Base-by-base conservation (phyloP, 140 eudicot species). In the Oenanthe javanica region DNA sequence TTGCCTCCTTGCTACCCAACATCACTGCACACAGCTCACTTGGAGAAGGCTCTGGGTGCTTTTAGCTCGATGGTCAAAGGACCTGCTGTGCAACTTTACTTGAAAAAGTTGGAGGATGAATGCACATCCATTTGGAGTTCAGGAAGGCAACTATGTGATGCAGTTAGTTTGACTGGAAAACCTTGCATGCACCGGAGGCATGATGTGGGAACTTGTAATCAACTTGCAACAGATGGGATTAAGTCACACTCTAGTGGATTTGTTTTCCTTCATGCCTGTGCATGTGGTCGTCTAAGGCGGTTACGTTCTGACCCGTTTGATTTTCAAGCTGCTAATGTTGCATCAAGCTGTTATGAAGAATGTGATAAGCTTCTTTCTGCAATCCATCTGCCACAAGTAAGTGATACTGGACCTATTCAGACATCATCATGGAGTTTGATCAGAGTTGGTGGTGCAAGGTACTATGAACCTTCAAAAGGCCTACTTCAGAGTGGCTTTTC, bases 211-310 rank as follows among this genome's bases (percentile, higher is more conserved):
- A 57, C 79, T 54, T 81, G 82, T 45, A 79, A 78, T 75, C 61
- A 42, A 27, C 79, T 77, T 80, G 64, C 84, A 75, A 78, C 45
- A 6, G 86, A 79, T 49, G 87, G 80, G 48, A 81, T 80, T 46
- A 89, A 84, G 83, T 85, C 84, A 15, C 98, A 94, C 84, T 89
- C 86, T 63, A 94, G 98, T 63, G 97, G 96, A 81, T 92, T 87
- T 82, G 96, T 87, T 45, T 94, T 90, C 77, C 97, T 94, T 79
- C 97, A 92, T 72, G 98, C 97, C 0, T 94, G 98, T 92, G 93
- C 96, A 16, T 94, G 98, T 92, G 98, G 98, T 6, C 90, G 98
- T 63, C 84, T 92, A 18, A 86, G 97, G 82, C 84, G 84, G 75
- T 77, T 92, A 46, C 87, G 89, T 77, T 61, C 86, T 43, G 98